These are phyloP conservation scores for Globisporangium spinosum DNA, from an alignment of 352 stramenopile species.

Conservation along the genomic window DNA sequence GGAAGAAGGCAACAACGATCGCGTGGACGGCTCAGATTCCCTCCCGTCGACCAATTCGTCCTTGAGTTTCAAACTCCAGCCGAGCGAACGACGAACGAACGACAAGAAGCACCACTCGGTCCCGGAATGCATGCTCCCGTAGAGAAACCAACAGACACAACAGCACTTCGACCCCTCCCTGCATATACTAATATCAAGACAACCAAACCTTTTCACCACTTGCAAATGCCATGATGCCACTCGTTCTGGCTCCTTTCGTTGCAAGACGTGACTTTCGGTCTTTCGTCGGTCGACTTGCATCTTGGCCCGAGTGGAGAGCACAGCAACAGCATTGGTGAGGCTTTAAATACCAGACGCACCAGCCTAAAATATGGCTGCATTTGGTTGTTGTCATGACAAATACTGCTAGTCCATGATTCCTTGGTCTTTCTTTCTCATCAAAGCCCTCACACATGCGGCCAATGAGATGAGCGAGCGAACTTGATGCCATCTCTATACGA, in stretches of 20 bases:
- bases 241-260: neutral
- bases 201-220: neutral
- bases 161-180: neutral
- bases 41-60: neutral
- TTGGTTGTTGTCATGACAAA: neutral
- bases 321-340: neutral
- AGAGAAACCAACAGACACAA: neutral
- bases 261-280: no score
- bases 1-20: neutral
- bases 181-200: neutral
- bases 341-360: neutral
- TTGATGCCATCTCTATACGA: neutral
- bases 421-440: neutral
- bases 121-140: slow-evolving; percentile 36
- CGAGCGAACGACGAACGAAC: slow-evolving; percentile 64
- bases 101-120: slow-evolving; percentile 52
- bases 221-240: neutral
- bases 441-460: neutral
- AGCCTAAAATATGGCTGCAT: neutral
- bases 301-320: neutral
- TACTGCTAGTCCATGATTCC: neutral
- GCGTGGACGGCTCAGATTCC: neutral
- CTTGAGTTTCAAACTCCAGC: slow-evolving; percentile 19
- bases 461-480: neutral
- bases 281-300: no score